Evolutionary conservation across 1,284 basidiomycete species (phyloP).

Genomic region (Trametes hirsuta): DNA sequence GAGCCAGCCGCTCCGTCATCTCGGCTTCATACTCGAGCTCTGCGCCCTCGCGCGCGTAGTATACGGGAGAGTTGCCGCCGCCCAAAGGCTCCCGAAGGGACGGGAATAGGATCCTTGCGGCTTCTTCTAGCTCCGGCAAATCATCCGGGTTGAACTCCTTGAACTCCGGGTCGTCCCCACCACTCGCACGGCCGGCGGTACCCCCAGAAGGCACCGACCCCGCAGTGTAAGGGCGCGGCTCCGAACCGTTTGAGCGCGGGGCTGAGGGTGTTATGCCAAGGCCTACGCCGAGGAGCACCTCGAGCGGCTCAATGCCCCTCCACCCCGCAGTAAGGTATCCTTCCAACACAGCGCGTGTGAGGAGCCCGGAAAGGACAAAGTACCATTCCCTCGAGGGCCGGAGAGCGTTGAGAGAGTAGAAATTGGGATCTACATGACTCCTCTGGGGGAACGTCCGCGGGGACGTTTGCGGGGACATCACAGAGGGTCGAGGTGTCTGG

Average conservation of each 20-base stretch:
- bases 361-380: slow-evolving; percentile 69
- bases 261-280: slow-evolving; percentile 45
- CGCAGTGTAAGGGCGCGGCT: slow-evolving; percentile 6
- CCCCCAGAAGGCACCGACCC: slow-evolving; percentile 9
- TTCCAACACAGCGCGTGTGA: slow-evolving; percentile 79
- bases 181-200: slow-evolving; percentile 15
- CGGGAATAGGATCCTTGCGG: slow-evolving; percentile 71
- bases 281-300: slow-evolving; percentile 75
- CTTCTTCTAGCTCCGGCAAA: slow-evolving; percentile 66
- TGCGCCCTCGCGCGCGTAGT: slow-evolving; percentile 41
- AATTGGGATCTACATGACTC: slow-evolving; percentile 25
- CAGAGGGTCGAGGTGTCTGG: slow-evolving; percentile 16
- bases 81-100: slow-evolving; percentile 43
- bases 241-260: neutral
- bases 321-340: slow-evolving; percentile 82
- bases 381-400: slow-evolving; percentile 80
- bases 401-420: slow-evolving; percentile 50
- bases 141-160: slow-evolving; percentile 76
- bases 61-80: slow-evolving; percentile 26
- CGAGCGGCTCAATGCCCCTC: slow-evolving; percentile 70
- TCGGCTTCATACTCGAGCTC: slow-evolving; percentile 68
- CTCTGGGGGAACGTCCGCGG: slow-evolving; percentile 28
- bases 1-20: slow-evolving; percentile 68
- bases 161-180: slow-evolving; percentile 46
- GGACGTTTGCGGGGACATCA: slow-evolving; percentile 30